Base-by-base conservation (phyloP, 306 rosid species). In the Quercus dentata region DNA sequence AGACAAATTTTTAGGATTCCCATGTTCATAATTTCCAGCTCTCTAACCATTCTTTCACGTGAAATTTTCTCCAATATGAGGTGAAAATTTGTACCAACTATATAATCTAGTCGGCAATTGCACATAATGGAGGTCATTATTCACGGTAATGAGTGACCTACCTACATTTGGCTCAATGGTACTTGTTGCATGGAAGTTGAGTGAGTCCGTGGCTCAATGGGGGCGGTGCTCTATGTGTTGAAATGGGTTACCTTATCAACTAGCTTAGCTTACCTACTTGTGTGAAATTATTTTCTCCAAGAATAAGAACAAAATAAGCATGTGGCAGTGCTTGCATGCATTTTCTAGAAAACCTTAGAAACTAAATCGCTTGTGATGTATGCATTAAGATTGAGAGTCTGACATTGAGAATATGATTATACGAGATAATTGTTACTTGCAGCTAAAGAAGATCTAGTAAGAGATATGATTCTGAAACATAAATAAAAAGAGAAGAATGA, bases 141-240 rank as follows among this genome's bases (percentile, higher is more conserved):
- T 81, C 85, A 90, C 87, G 87, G 86, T 62, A 7, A 23, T 3
- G 38, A 25, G 69, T 88, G 85, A 85, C 97, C 97, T 90, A 89
- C 79, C 83, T 81, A 83, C 35, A 71, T 76, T 76, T 25, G 46
- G 46, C 46, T 41, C 46, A 7, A 41, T 86, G 83, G 90, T 85
- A 78, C 62, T 86, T 84, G 85, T 83, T 80, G 87, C 89, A 79
- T 69, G 79, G 84, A 41, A 41, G 46, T 41, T 74, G 86, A 77
- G 73, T 79, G 75, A 85, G 83, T 88, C 75, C 94, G 97, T 90
- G 98, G 97, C 97, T 94, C 98, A 92, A 92, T 92, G 97, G 94
- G 91, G 91, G 74, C 80, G 91, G 92, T 87, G 95, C 94, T 92
- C 97, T 91, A 93, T 90, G 91, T 89, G 78, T 78, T 51, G 64